A percentile compares a stretch with the other conserved stretches of the same genome.
Conservation (phyloP, 2,329 filamentous ascomycete genomes). For the Colletotrichum costaricense region DNA sequence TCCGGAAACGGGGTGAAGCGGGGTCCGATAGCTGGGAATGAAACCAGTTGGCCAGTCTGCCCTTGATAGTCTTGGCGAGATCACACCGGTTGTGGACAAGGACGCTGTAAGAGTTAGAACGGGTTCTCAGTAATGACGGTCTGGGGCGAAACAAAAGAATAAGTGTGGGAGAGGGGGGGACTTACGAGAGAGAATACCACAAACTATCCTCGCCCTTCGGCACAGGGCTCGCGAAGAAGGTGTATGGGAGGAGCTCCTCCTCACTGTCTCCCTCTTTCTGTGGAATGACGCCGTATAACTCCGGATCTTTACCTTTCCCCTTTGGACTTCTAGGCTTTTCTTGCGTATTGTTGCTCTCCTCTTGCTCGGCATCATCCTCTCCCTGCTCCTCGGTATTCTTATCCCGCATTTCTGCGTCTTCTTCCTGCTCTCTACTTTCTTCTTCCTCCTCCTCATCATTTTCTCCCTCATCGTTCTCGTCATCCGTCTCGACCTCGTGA, state of each 20-base stretch:
- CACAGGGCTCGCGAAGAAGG: conserved; percentile 3
- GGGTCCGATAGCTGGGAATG: background rate
- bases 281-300: background rate
- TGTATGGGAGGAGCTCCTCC: background rate
- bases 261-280: background rate
- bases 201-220: conserved; percentile 18
- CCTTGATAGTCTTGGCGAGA: background rate
- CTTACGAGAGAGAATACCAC: conserved; percentile 27
- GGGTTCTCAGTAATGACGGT: background rate
- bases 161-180: background rate
- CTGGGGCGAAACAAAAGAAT: background rate
- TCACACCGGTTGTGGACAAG: background rate
- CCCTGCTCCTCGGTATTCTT: too few relatives aligned
- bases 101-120: background rate
- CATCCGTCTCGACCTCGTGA: too few relatives aligned
- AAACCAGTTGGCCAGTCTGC: background rate
- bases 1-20: background rate
- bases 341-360: too few relatives aligned
- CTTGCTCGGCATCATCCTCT: too few relatives aligned
- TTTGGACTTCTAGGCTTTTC: too few relatives aligned
- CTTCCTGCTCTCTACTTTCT: too few relatives aligned
- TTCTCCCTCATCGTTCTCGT: too few relatives aligned
- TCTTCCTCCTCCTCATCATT: too few relatives aligned
- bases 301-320: too few relatives aligned
- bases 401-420: too few relatives aligned